A percentile compares a stretch with the other conserved stretches of the same genome.
Conservation (phyloP, 331 rosid species). For the Ulmus americana region DNA sequence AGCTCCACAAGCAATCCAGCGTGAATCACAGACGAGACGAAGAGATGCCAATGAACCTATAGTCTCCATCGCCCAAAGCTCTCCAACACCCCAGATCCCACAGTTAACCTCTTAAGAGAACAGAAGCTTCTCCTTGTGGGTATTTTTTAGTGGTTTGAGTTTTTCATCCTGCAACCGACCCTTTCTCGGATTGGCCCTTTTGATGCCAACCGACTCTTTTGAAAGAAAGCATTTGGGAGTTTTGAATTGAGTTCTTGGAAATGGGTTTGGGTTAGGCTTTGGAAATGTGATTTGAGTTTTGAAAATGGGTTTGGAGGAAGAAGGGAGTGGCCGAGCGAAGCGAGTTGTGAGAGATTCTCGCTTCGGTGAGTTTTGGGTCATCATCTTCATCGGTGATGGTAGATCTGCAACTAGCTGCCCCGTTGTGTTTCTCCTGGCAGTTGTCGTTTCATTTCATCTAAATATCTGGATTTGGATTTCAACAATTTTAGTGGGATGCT, state of each 20-base stretch:
- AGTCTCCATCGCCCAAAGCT: slow-evolving; percentile 59
- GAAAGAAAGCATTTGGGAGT: slow-evolving; percentile 52
- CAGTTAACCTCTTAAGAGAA: slow-evolving; percentile 64
- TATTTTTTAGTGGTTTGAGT: slow-evolving; percentile 67
- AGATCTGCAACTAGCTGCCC: no score
- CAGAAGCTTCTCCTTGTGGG: slow-evolving; percentile 84
- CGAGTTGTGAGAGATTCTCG: slow-evolving; percentile 27
- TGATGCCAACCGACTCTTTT: slow-evolving; percentile 71
- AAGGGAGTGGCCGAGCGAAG: slow-evolving; percentile 26
- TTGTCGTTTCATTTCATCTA: no score
- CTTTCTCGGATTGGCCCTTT: no score
- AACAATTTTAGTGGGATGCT: no score
- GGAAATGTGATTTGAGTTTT: slow-evolving; percentile 21
- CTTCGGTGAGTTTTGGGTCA: no score
- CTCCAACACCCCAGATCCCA: slow-evolving; percentile 70
- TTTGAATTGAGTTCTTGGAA: slow-evolving; percentile 20
- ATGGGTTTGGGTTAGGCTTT: slow-evolving; percentile 13
- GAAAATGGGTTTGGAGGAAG: slow-evolving; percentile 18
- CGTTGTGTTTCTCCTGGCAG: no score
- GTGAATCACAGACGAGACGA: slow-evolving; percentile 69
- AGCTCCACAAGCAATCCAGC: slow-evolving; percentile 57
- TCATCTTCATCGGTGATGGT: no score
- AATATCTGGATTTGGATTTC: no score
- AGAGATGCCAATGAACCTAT: slow-evolving; percentile 39
- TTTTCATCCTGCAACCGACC: slow-evolving; percentile 71